These are phyloP conservation scores for Asclepias syriaca DNA, from an alignment of 257 asterid species.

Conservation along the genomic window DNA sequence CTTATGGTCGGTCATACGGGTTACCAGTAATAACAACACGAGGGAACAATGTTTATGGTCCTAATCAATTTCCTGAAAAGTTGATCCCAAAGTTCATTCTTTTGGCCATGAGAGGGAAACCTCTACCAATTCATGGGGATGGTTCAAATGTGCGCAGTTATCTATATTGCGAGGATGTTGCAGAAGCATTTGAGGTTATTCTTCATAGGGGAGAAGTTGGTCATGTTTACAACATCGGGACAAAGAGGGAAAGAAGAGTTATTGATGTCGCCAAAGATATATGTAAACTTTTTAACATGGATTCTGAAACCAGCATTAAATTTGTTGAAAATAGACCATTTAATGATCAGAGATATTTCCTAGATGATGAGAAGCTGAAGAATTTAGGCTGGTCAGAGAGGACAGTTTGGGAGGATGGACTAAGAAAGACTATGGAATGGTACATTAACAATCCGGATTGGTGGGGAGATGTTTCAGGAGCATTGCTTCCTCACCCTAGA, in stretches of 20 bases:
- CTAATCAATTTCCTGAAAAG: slow-evolving; percentile 95
- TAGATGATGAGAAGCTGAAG: slow-evolving; percentile 86
- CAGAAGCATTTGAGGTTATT: slow-evolving; percentile 88
- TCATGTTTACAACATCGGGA: slow-evolving; percentile 89
- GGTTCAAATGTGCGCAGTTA: slow-evolving; percentile 93
- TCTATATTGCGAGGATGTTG: slow-evolving; percentile 93
- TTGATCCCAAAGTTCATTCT: slow-evolving; percentile 92
- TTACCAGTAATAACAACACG: slow-evolving; percentile 84
- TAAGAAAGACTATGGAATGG: slow-evolving; percentile 88
- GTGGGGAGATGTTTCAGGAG: slow-evolving; percentile 99
- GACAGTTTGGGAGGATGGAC: slow-evolving; percentile 90
- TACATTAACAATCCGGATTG: slow-evolving; percentile 74
- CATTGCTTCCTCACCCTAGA: slow-evolving; percentile 95
- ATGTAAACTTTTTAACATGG: slow-evolving; percentile 75
- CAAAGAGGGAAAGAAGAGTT: slow-evolving; percentile 91
- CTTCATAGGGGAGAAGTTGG: slow-evolving; percentile 98
- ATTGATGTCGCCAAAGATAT: slow-evolving; percentile 83
- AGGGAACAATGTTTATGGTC: slow-evolving; percentile 92
- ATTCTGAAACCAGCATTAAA: slow-evolving; percentile 65
- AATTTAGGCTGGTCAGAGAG: slow-evolving; percentile 82
- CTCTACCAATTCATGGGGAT: slow-evolving; percentile 96
- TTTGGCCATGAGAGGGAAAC: slow-evolving; percentile 76
- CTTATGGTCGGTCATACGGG: slow-evolving; percentile 93
- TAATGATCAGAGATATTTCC: slow-evolving; percentile 94
- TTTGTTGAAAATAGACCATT: slow-evolving; percentile 93